A percentile compares a stretch with the other conserved stretches of the same genome.
Conservation (phyloP, 164 flowering plant genomes). For the Amborella trichopoda region DNA sequence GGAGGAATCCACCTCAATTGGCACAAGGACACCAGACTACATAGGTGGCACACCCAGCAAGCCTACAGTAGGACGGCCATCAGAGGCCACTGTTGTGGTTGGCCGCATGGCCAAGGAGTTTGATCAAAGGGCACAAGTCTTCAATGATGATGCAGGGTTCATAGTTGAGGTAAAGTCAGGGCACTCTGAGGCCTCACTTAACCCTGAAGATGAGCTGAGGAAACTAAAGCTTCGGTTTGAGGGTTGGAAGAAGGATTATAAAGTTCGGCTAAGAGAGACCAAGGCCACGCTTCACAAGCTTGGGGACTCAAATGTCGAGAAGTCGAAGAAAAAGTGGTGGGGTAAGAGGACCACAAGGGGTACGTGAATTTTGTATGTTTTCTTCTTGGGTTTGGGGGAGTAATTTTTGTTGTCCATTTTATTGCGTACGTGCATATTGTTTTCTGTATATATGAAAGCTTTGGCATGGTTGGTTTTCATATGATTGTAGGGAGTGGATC, state of each 20-base stretch:
- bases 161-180: slow-evolving; percentile 34
- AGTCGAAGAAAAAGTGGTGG: slow-evolving; percentile 62
- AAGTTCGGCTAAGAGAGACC: slow-evolving; percentile 43
- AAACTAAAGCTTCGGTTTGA: slow-evolving; percentile 49
- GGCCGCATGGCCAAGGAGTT: slow-evolving; percentile 49
- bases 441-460: too few relatives aligned
- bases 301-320: slow-evolving; percentile 31
- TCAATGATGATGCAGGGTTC: slow-evolving; percentile 56
- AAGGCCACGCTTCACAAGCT: slow-evolving; percentile 47
- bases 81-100: slow-evolving; percentile 20
- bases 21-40: slow-evolving; percentile 39
- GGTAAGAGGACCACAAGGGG: slow-evolving; percentile 27
- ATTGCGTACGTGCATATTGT: too few relatives aligned
- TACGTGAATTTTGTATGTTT: slow-evolving; percentile 3
- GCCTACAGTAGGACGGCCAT: slow-evolving; percentile 7
- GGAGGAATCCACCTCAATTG: slow-evolving; percentile 43
- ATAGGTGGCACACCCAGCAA: slow-evolving; percentile 27
- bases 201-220: slow-evolving; percentile 49
- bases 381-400: neutral
- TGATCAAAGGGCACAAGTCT: slow-evolving; percentile 46
- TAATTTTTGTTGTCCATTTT: too few relatives aligned
- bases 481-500: too few relatives aligned
- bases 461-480: too few relatives aligned
- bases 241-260: slow-evolving; percentile 81
- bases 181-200: slow-evolving; percentile 10